Conservation (phyloP, 768 basidiomycete species). For the Mycena haematopus region DNA sequence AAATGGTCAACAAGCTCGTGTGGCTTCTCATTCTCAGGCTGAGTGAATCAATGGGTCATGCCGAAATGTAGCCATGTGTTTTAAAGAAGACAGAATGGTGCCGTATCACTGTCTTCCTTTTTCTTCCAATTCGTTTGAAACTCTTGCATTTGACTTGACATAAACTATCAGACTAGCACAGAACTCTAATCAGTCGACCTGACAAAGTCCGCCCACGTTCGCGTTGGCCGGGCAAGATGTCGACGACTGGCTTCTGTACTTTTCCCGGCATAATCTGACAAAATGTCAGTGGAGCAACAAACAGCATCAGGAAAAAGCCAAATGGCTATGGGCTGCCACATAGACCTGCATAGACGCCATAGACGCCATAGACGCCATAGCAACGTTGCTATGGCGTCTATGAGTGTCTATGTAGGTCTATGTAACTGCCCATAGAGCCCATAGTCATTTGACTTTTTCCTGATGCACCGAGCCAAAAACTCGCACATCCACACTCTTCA, state of each 20-base stretch:
- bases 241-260: constrained; percentile 3
- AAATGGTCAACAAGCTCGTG: too few relatives aligned
- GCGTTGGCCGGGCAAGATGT: constrained; percentile 18
- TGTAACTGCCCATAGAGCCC: too few relatives aligned
- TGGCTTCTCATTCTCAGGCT: background rate
- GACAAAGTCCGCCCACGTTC: constrained; percentile 22
- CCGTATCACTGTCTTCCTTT: background rate
- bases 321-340: too few relatives aligned
- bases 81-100: background rate
- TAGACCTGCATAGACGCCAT: too few relatives aligned
- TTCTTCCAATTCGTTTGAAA: too few relatives aligned
- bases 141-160: background rate
- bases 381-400: too few relatives aligned
- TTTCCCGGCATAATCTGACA: constrained; percentile 20
- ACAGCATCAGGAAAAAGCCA: too few relatives aligned
- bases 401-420: too few relatives aligned
- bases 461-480: background rate
- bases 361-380: too few relatives aligned
- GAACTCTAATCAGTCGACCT: constrained; percentile 16
- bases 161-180: background rate
- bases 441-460: too few relatives aligned
- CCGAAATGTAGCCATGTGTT: background rate
- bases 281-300: background rate
- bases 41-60: background rate
- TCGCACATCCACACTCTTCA: constrained; percentile 21